A percentile compares a stretch with the other conserved stretches of the same genome.
Evolutionary conservation across 129 eudicot species (phyloP).

Genomic region (Heracleum sosnowskyi): DNA sequence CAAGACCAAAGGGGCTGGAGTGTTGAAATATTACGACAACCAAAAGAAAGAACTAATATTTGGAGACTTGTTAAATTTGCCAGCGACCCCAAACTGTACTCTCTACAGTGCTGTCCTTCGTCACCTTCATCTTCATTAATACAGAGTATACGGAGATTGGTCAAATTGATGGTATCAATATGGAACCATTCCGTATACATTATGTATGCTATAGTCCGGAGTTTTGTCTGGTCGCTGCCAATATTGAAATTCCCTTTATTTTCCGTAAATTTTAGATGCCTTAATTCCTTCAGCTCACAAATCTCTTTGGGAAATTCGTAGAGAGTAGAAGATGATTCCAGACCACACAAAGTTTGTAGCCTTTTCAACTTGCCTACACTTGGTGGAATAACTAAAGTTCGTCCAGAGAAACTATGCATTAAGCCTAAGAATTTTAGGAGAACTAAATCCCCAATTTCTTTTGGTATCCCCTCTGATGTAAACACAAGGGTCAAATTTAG

Average conservation of each 20-base stretch:
- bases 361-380: background rate
- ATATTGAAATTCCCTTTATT: background rate
- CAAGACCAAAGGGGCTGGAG: background rate
- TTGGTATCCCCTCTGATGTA: background rate
- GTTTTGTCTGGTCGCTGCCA: background rate
- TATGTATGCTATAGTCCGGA: background rate
- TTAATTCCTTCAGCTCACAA: background rate
- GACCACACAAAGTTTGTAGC: background rate
- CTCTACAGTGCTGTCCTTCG: background rate
- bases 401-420: fast-evolving
- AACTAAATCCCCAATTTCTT: background rate
- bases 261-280: fast-evolving
- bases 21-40: background rate
- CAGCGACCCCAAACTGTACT: background rate
- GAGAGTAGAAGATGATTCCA: too few relatives aligned
- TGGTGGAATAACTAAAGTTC: background rate
- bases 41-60: background rate
- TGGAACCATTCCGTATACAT: background rate
- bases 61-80: background rate
- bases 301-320: background rate
- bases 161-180: background rate
- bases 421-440: background rate
- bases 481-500: background rate
- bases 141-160: background rate
- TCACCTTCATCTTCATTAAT: background rate